Base-by-base conservation (phyloP, 1,139 yeast genomes). In the Nakaseomyces bracarensis region DNA sequence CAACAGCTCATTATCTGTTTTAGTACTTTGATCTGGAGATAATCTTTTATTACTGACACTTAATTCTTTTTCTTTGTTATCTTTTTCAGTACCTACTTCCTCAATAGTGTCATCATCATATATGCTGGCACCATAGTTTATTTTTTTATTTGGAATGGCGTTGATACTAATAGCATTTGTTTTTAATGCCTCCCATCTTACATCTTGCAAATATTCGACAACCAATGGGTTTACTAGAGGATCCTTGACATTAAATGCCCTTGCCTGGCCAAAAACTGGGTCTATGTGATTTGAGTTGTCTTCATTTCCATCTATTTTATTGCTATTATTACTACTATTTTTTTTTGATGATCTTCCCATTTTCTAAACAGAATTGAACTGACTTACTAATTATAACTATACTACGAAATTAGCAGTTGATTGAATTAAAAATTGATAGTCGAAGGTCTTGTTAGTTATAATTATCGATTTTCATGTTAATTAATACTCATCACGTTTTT, bases 211-310 rank as follows among this genome's bases (percentile, higher is more conserved):
- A 44, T 60, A 60, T 16, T 38, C 21, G 4, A 54, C 28, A 2
- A 49, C 61, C 21, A 44, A 47, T 4, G 62, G 62, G 40, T 57
- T 44, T 1, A 59, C 64, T 3, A 35, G 41, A 1, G 49, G 44
- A 36, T 52, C 58, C 18, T 47, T 45, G 9, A 57, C 35, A 4
- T 51, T 51, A 46, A 60, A 58, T 3, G 50, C 63, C 13, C 50
- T 45, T 4, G 46, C 39, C 43, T 60, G 64, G 2, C 63, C 64
- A 49, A 57, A 60, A 5, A 51, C 29, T 1, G 57, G 49, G 42
- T 58, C 62, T 20, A 50, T 33, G 9, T 43, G 16, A 14, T 15
- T 35, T 41, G 20, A 35, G 30, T 26, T 43, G 23, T 10, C 43
- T 22, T 25, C 44, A 22, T 16, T 40, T n/a, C n/a, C 18, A 9